Percentiles rank a stretch among this genome's conserved stretches.
phyloP scores from a whole-genome alignment of 352 stramenopile species.

The Blastocystis sp. region DNA sequence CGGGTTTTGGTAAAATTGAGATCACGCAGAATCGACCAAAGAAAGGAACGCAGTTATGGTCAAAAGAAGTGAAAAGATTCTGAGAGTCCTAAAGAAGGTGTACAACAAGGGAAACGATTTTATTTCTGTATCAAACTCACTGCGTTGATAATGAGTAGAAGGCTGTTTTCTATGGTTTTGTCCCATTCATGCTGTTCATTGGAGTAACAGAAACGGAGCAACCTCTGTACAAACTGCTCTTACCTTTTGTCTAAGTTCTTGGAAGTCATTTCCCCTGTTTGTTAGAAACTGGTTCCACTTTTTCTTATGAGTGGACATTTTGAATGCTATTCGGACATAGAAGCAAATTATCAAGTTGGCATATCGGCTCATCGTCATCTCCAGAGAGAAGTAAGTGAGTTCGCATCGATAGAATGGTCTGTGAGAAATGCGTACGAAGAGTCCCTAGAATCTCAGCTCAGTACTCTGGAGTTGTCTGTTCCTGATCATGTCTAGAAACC shows the following conservation, averaged over 20 bases:
- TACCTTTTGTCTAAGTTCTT: slow-evolving; percentile 33
- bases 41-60: neutral
- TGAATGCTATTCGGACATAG: neutral
- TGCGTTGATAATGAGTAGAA: neutral
- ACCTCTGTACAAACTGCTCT: neutral
- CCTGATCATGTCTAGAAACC: neutral
- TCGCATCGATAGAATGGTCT: neutral
- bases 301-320: neutral
- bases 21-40: neutral
- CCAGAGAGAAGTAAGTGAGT: neutral
- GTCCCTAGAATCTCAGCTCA: neutral
- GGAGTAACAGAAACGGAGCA: neutral
- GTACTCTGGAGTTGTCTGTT: neutral
- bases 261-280: neutral
- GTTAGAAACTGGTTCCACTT: neutral
- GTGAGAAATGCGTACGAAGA: neutral
- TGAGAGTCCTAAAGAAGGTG: neutral
- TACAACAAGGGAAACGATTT: slow-evolving; percentile 23
- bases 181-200: slow-evolving; percentile 15
- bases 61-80: neutral
- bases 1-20: slow-evolving; percentile 14
- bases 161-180: slow-evolving; percentile 42
- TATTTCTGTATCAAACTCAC: neutral
- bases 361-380: neutral
- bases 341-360: neutral